These are phyloP conservation scores for Plenodomus lindquistii DNA, from an alignment of 2,329 filamentous ascomycete genomes.

Conservation along the genomic window DNA sequence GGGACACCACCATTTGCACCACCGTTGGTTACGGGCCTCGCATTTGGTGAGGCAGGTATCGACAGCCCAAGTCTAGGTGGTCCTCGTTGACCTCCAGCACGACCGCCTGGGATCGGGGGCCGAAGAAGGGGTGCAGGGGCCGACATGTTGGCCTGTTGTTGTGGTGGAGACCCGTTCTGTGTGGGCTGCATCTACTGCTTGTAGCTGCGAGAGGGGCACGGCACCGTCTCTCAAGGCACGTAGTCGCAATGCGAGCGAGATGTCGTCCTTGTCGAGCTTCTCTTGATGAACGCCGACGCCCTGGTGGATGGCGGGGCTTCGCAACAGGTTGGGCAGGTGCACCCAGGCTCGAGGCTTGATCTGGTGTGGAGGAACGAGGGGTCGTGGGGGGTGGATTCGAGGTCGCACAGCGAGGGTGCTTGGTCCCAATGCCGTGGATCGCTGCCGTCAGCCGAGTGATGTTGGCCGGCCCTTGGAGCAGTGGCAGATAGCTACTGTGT, in stretches of 20 bases:
- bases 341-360: conserved; percentile 2
- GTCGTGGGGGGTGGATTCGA: conserved; percentile 16
- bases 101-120: conserved; percentile 74
- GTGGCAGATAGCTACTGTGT: conserved; percentile 3
- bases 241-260: conserved; percentile 2
- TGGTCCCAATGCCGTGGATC: conserved; percentile 33
- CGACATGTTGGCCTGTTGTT: conserved; percentile 61
- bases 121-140: conserved; percentile 80
- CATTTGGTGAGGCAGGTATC: conserved; percentile 85
- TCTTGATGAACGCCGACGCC: too few species aligned
- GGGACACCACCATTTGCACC: conserved; percentile 45
- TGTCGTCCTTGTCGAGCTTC: conserved; percentile 11
- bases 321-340: background rate
- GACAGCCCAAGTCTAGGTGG: conserved; percentile 82
- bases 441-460: conserved; percentile 36
- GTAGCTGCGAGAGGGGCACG: background rate
- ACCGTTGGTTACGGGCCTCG: conserved; percentile 73
- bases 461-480: conserved; percentile 24
- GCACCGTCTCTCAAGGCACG: conserved; percentile 1
- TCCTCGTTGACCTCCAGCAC: conserved; percentile 60
- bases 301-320: conserved; percentile 2
- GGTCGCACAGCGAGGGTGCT: conserved; percentile 28
- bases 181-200: conserved; percentile 30
- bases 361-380: conserved; percentile 15
- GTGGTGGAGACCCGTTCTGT: conserved; percentile 24